Evolutionary conservation across 208 protist genomes (phyloP), one percentile per base, ranked within the genome.

Genomic region (Acanthamoeba sp.): DNA sequence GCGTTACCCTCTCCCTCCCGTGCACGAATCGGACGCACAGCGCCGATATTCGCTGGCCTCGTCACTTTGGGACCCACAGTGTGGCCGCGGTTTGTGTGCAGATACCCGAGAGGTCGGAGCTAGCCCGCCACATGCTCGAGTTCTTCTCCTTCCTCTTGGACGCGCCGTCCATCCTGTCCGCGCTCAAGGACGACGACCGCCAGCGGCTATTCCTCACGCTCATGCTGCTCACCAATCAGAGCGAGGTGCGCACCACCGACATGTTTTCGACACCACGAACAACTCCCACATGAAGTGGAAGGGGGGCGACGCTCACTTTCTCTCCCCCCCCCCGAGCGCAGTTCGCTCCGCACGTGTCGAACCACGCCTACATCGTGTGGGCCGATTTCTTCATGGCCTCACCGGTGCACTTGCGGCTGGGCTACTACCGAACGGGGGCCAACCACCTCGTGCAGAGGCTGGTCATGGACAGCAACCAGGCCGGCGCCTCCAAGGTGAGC

Each of bases 101-200:
- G 71, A 48, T 82, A 18, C 40, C 32, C 5, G 45, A 90, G 20
- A 90, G 64, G 82, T 90, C 82, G 5, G 82, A 90, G 55, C 16
- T 90, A 20, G 82, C 82, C 20, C 82, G 82, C 50, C 82, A 90
- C 64, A 48, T 66, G 55, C 82, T 90, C 34, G 82, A 90, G 32
- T 90, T 90, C 32, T 57, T 69, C 32, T 57, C 82, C 40, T 57
- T 57, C 55, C 55, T 90, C 18, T 38, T 90, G n/a, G 82, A 90
- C 22, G 45, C 82, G 18, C 45, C 82, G 14, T 64, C 52, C n/a
- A 27, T 90, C 22, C 10, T 52, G 45, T 18, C 27, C 5, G 22
- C 22, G 18, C 82, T 90, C 38, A 90, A 90, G 82, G 82, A 90
- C 34, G 82, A 90, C 45, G 82, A 90, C 82, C 82, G 82, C 32